Base-by-base conservation (phyloP, 257 asterid species). In the Euphrasia confusa region DNA sequence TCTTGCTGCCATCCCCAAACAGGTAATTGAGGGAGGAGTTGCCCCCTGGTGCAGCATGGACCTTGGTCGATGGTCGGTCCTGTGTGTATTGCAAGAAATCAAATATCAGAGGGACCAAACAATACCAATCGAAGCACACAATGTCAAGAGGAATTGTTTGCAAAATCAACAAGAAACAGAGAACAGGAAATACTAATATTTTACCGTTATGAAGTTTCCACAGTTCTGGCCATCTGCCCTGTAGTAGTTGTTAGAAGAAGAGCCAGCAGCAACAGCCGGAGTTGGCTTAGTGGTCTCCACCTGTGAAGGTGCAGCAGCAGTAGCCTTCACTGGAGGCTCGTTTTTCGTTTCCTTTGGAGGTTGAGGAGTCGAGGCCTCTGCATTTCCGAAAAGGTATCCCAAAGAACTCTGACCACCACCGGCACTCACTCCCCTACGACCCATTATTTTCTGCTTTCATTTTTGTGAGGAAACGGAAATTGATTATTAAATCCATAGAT, bases 31-130 rank as follows among this genome's bases (percentile, higher is more conserved):
- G 72, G 50, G 88, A 81, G 63, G 95, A 86, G 63, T 80, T 79
- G 7, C 95, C 95, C 1, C 97, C 95, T 5, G 97, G 97, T 7
- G 94, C 94, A 30, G 95, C 95, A 58, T 80, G 89, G 40, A 89
- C 97, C 83, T 84, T 89, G 5, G 97, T 89, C 1, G 95, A 84
- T 15, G 90, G 96, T 17, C 90, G 85, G 30, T 87, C 94, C 88
- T 84, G 81, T 33, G 42, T 37, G 42, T 8, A 2, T 37, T 1
- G 12, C 12, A 37, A 21, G 17, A 49, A 13, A 15, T 2, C 17
- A 37, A 37, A 37, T 37, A 37, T 37, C 12, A 37, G 11, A 37
- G 2, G 42, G 42, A 9, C 0, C 42, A 37, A 8, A 37, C 42
- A 37, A 37, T 37, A 0, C 2, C 42, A 10, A 37, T 8, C 3